Evolutionary conservation across 768 basidiomycete species (phyloP).

Genomic region (Lactarius deliciosus): DNA sequence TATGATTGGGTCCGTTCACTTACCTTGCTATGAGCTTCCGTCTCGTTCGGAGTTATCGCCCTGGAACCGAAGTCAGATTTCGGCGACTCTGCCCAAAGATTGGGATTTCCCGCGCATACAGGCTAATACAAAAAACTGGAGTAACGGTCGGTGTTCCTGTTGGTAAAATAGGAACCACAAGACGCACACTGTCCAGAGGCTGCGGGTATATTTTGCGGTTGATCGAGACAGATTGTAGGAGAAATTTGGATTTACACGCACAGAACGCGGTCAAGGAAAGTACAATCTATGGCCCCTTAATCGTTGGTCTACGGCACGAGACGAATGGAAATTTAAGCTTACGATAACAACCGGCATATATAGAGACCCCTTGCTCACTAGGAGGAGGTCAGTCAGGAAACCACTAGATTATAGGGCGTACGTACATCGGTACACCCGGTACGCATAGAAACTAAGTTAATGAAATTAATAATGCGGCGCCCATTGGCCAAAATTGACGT

Average conservation of each 20-base stretch:
- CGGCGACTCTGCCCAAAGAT: background rate
- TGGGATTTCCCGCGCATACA: background rate
- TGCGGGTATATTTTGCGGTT: background rate
- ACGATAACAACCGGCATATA: constrained; percentile 3
- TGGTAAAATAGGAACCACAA: background rate
- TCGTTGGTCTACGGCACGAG: background rate
- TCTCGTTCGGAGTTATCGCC: too few species aligned
- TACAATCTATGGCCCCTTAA: background rate
- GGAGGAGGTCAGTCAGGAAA: background rate
- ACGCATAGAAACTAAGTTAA: constrained; percentile 3
- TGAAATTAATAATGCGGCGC: background rate
- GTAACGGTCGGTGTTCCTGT: background rate
- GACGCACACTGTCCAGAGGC: background rate
- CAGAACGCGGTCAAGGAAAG: constrained; percentile 4
- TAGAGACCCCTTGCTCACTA: background rate
- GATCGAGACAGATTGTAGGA: background rate
- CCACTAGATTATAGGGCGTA: background rate
- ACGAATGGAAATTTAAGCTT: background rate
- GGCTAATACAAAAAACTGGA: background rate
- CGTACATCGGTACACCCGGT: constrained; percentile 8
- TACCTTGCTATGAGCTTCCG: background rate
- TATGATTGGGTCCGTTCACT: background rate
- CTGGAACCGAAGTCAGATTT: background rate
- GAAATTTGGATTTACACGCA: background rate
- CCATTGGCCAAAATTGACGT: background rate